A percentile compares a stretch with the other conserved stretches of the same genome.
Conservation (phyloP, 2,329 filamentous ascomycete species). For the Colletotrichum tropicale region DNA sequence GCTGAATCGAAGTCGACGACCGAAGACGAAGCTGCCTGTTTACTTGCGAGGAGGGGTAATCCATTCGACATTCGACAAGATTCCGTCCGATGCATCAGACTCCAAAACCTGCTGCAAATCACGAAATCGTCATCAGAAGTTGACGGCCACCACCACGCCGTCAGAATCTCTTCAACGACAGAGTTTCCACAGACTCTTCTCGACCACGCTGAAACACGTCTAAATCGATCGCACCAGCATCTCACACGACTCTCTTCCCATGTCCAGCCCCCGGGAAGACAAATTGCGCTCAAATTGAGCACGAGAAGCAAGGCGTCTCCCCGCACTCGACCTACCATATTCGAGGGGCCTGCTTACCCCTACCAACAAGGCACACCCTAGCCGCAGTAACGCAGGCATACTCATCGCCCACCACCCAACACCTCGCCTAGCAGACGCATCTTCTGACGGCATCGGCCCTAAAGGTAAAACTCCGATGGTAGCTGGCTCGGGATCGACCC, state of each 20-base stretch:
- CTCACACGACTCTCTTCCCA: not conserved
- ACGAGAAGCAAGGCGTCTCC: not conserved
- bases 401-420: not conserved
- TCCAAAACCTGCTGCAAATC: not conserved
- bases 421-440: not conserved
- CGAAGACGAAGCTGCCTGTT: not conserved
- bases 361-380: slow-evolving; percentile 12
- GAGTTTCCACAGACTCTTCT: not conserved
- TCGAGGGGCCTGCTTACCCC: not conserved
- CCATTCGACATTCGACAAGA: not conserved
- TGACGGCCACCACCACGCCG: not conserved
- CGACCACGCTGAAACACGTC: not conserved
- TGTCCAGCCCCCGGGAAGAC: not conserved
- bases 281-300: not conserved
- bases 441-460: not conserved
- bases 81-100: not conserved
- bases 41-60: not conserved
- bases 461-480: not conserved
- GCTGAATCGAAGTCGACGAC: not conserved
- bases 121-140: not conserved
- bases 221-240: not conserved
- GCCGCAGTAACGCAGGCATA: not conserved
- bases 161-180: not conserved
- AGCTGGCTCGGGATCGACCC: slow-evolving; percentile 7
- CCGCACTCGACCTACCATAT: not conserved